These are phyloP conservation scores for Coprinopsis cinerea DNA, from an alignment of 768 basidiomycete species.

Conservation along the genomic window DNA sequence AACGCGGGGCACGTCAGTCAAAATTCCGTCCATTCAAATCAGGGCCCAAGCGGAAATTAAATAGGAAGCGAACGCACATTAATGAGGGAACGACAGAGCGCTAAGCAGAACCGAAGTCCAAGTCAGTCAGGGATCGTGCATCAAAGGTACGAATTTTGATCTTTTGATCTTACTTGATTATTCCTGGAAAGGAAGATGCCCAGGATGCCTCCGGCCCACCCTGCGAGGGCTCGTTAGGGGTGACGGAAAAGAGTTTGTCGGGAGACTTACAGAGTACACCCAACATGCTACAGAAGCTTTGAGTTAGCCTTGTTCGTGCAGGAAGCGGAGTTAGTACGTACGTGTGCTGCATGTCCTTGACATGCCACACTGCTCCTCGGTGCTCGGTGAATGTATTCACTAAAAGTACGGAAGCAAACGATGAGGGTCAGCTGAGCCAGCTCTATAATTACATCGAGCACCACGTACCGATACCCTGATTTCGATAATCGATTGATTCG, in stretches of 20 bases:
- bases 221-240: conserved; percentile 27
- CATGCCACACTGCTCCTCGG: conserved; percentile 73
- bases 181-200: conserved; percentile 79
- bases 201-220: conserved; percentile 91
- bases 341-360: conserved; percentile 96
- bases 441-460: too few relatives aligned
- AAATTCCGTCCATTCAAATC: not conserved
- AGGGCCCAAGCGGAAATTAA: not conserved
- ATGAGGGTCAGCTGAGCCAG: not conserved
- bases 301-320: conserved; percentile 1
- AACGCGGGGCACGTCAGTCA: too few relatives aligned
- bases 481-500: too few relatives aligned
- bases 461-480: conserved; percentile 56
- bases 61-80: conserved; percentile 46
- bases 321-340: conserved; percentile 30
- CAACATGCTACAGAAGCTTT: conserved; percentile 47
- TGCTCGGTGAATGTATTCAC: conserved; percentile 95
- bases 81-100: conserved; percentile 76
- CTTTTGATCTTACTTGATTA: conserved; percentile 49
- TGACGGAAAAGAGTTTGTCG: not conserved
- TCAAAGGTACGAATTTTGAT: conserved; percentile 2
- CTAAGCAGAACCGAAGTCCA: conserved; percentile 28
- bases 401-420: conserved; percentile 19
- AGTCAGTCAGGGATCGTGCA: conserved; percentile 1
- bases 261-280: conserved; percentile 59